Evolutionary conservation across 108 stramenopile species (phyloP).

Genomic region (Bacterosira constricta): DNA sequence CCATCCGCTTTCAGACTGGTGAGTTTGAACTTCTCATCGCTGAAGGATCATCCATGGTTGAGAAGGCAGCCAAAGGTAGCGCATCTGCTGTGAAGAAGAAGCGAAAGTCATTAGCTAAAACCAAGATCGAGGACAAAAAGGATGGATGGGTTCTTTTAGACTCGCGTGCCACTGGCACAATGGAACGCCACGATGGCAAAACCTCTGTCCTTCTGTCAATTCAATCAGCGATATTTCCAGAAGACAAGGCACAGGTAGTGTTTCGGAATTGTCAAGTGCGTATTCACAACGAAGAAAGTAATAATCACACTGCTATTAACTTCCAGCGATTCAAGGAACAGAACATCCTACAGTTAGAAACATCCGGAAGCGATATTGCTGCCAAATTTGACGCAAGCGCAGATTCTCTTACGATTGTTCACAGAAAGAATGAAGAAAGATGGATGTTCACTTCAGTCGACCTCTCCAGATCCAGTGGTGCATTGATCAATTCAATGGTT

Average conservation of each 20-base stretch:
- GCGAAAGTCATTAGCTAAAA: constrained; percentile 2
- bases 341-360: constrained; percentile 22
- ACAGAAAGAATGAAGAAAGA: constrained; percentile 16
- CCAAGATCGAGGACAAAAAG: constrained; percentile 8
- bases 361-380: constrained; percentile 16
- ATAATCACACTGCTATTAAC: not conserved
- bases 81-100: not conserved
- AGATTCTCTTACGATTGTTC: constrained; percentile 28
- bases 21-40: constrained; percentile 27
- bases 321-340: constrained; percentile 14
- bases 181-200: constrained; percentile 4
- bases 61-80: constrained; percentile 1
- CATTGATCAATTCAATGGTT: constrained; percentile 7
- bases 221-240: constrained; percentile 24
- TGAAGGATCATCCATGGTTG: constrained; percentile 29
- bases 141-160: constrained; percentile 20
- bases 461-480: constrained; percentile 4
- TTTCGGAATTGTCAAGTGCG: constrained; percentile 22
- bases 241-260: constrained; percentile 11
- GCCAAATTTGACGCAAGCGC: constrained; percentile 17
- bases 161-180: constrained; percentile 18
- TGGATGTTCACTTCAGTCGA: constrained; percentile 37
- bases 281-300: constrained; percentile 13
- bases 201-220: constrained; percentile 19
- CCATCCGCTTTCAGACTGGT: constrained; percentile 8